These are phyloP conservation scores for Isoetes taiwanensis DNA, from an alignment of 75 land plant species.

Conservation along the genomic window DNA sequence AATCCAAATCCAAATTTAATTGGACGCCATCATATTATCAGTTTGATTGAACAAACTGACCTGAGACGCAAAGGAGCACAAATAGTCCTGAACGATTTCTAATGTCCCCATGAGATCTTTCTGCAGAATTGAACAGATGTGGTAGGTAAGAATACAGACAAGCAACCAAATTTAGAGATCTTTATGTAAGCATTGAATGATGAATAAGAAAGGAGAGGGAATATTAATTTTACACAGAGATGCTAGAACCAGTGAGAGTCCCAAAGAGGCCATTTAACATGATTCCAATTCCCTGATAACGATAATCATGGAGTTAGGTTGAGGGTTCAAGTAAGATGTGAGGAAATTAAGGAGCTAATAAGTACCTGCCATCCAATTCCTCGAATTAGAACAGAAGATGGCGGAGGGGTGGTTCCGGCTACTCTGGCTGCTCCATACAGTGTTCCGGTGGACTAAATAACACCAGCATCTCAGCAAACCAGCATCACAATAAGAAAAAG, in stretches of 20 bases:
- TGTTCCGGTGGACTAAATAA: slow-evolving; percentile 33
- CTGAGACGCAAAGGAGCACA: no score
- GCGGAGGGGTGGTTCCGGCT: slow-evolving; percentile 66
- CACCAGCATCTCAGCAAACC: background rate
- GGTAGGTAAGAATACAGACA: no score
- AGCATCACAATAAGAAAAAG: background rate
- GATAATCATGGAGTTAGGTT: background rate
- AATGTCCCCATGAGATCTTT: no score
- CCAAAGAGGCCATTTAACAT: slow-evolving; percentile 91
- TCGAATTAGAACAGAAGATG: slow-evolving; percentile 59
- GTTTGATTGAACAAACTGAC: no score
- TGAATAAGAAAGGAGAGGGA: background rate
- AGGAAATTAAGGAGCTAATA: background rate
- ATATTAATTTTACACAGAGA: slow-evolving; percentile 68
- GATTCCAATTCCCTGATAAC: slow-evolving; percentile 65
- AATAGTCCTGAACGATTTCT: no score
- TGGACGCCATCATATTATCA: no score
- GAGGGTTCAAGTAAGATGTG: background rate
- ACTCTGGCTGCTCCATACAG: slow-evolving; percentile 34
- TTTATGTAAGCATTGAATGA: background rate
- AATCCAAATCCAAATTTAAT: no score
- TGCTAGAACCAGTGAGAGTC: slow-evolving; percentile 79
- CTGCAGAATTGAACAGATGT: no score
- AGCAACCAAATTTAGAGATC: no score
- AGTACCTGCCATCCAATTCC: slow-evolving; percentile 83